Conservation (phyloP, 83 land plant genomes). For the Picea abies region DNA sequence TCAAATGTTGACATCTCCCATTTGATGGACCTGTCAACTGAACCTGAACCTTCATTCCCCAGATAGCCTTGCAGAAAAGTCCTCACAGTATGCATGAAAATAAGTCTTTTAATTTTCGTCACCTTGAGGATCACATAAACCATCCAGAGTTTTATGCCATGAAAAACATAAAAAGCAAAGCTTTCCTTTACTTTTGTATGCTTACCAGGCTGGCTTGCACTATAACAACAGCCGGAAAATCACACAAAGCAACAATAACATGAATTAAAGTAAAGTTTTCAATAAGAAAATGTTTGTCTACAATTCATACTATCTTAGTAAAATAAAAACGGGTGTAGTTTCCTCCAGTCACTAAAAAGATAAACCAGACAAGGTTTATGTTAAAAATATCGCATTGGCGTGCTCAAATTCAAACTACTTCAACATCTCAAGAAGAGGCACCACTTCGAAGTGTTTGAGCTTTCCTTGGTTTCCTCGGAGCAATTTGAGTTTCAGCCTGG, state of each 20-base stretch:
- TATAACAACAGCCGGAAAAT: not conserved
- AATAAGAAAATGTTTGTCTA: not conserved
- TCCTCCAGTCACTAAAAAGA: not conserved
- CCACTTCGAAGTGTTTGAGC: constrained; percentile 37
- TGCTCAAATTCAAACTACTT: not conserved
- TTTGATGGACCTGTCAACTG: too few species aligned
- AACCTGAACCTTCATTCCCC: constrained; percentile 10
- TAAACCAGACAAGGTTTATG: too few species aligned
- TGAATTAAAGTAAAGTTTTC: not conserved
- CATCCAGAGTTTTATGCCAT: constrained; percentile 3
- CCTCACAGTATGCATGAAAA: not conserved
- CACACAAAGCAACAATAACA: not conserved
- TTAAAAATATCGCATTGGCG: not conserved
- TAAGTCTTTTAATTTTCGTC: not conserved
- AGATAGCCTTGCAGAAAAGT: constrained; percentile 1
- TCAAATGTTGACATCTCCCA: too few species aligned
- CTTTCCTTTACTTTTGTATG: not conserved
- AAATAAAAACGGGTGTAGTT: not conserved
- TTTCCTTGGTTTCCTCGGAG: constrained; percentile 47
- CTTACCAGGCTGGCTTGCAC: not conserved
- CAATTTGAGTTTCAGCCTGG: constrained; percentile 63
- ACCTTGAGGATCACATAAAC: not conserved
- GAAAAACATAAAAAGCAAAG: not conserved
- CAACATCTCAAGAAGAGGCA: constrained; percentile 33
- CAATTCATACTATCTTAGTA: not conserved